phyloP scores from a whole-genome alignment of 2,329 filamentous ascomycete species.

The Colletotrichum orbiculare region DNA sequence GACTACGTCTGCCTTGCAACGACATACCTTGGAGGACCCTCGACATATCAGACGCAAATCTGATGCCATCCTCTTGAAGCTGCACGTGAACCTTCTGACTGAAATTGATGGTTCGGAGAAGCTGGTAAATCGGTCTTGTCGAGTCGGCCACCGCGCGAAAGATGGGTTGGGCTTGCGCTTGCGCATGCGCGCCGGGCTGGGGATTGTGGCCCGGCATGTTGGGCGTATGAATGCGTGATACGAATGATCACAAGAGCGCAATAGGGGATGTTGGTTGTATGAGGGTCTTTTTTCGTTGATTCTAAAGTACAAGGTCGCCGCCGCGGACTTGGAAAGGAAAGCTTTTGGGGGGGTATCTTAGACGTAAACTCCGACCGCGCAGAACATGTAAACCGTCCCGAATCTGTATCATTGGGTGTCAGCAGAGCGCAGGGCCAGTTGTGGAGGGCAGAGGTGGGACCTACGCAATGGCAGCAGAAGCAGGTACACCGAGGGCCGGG shows the following conservation, averaged over 20 bases:
- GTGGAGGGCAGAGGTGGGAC: constrained; percentile 47
- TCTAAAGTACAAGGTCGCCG: constrained; percentile 38
- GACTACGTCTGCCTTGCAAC: constrained; percentile 62
- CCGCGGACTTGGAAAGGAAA: constrained; percentile 37
- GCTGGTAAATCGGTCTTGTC: constrained; percentile 78
- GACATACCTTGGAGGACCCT: constrained; percentile 87
- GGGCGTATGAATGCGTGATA: neutral
- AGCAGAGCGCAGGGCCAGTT: constrained; percentile 23
- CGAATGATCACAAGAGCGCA: constrained; percentile 20
- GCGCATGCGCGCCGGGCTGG: constrained; percentile 36
- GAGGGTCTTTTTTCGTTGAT: constrained; percentile 35
- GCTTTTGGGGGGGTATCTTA: constrained; percentile 65
- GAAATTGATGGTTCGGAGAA: constrained; percentile 68
- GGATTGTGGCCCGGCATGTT: constrained; percentile 41
- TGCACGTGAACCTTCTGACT: constrained; percentile 71
- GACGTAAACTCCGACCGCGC: constrained; percentile 98
- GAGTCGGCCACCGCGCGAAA: constrained; percentile 83
- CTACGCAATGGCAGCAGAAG: constrained; percentile 90
- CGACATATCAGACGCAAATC: constrained; percentile 88
- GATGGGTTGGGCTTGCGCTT: constrained; percentile 56
- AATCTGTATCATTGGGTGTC: constrained; percentile 66
- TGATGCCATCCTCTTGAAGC: constrained; percentile 85
- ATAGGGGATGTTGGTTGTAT: constrained; percentile 12
- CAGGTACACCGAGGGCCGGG: constrained; percentile 82
- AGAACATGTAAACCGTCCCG: constrained; percentile 98